Evolutionary conservation across 352 stramenopile genomes (phyloP), one percentile per base, ranked within the genome.

Genomic region (Phytophthora megakarya): DNA sequence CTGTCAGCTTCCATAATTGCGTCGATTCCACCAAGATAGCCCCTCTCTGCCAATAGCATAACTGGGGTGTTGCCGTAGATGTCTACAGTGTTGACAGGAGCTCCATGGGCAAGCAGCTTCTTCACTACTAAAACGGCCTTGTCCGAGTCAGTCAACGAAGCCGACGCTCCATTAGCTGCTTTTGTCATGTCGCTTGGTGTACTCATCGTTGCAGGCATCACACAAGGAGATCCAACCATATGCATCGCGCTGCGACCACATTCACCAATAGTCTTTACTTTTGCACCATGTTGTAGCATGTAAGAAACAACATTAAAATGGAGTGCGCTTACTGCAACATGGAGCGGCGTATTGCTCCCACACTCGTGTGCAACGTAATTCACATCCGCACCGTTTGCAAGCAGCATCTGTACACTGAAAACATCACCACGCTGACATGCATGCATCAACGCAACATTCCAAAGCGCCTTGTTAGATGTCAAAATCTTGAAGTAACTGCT

Each of bases 291-390:
- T 59, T 96, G 88, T 23, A 96, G 72, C 44, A 96, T 70, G 47
- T 94, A 96, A 52, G 88, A 96, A 38, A 93, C 88, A 11, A 96
- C 80, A 44, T 92, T 93, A 28, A 93, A 93, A 40, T 96, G 88
- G 15, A 91, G 67, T 32, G 77, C 71, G 46, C 88, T 96, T 21
- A 92, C 81, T 26, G 88, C 88, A 21, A 94, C 78, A 44, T 94
- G 86, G 9, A 96, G 61, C 16, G 88, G 88, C 0, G 86, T 90
- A 33, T 93, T 93, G 21, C 87, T 85, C 22, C 78, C 83, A 49
- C 78, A 89, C 42, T 96, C 85, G 49, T 93, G 76, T 10, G 85
- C 86, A 15, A 96, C 73, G 53, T 96, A 96, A 63, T 96, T 96
- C 21, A 96, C 87, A 66, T 96, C 88, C 5, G 88, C 85, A 26